Base-by-base conservation (phyloP, 129 eudicot genomes). In the Centaurea solstitialis region DNA sequence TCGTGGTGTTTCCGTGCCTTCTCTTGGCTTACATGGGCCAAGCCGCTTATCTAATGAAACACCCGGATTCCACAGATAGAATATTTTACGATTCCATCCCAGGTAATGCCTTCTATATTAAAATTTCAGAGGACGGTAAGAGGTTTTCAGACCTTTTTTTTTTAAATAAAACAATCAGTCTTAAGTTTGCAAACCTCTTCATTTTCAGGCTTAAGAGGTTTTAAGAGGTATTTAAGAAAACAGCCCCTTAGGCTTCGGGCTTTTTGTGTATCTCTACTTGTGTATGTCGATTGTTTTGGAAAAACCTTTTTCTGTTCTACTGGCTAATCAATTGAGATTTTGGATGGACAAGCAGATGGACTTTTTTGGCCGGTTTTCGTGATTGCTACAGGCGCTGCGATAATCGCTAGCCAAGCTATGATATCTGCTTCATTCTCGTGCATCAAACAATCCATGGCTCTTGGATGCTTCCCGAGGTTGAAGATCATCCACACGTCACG, bases 321-420 rank as follows among this genome's bases (percentile, higher is more conserved):
- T 67, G 43, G 47, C 80, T 67, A 67, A 74, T 9, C 1, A 43
- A 5, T 64, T 30, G n/a, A 28, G 30, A 43, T 28, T 68, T 22
- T 66, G 18, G 59, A 39, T 71, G 39, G 69, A 78, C 82, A 45
- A 81, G 85, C 91, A 94, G 99, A 88, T 8, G 84, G 90, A 68
- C 85, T 95, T 70, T 95, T 92, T 83, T 95, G 99, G 99, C 99
- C 99, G 4, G 89, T 92, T 66, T 95, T 95, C 24, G 91, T 89
- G 37, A 50, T 90, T 59, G 99, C 99, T n/a, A 95, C 99, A 40
- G 41, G 85, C 17, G 99, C 99, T 76, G 98, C 99, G 41, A 41
- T 95, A 20, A 95, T 95, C 70, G 99, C 99, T 17, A 95, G 99
- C 81, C 99, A 95, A 87, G 98, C 99, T 70, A 95, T 95, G 99